Percentiles rank a stretch among this genome's conserved stretches.
Evolutionary conservation across 169 alveolate species (phyloP).

Genomic region (Amoebophrya sp.): DNA sequence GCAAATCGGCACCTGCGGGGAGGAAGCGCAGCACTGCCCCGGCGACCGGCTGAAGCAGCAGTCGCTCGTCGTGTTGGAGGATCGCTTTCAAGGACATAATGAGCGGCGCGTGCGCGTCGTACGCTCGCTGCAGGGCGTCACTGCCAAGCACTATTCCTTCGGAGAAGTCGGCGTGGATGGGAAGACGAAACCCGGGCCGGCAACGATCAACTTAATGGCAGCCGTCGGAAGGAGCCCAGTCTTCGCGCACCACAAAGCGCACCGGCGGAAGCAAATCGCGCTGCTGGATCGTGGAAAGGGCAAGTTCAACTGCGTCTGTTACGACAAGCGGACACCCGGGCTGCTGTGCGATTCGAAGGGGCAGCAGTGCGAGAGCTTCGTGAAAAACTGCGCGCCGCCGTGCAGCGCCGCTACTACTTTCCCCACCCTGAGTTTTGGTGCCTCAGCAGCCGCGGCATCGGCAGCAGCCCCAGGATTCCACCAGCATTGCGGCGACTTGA

Average conservation of each 20-base stretch:
- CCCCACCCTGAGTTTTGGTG: neutral
- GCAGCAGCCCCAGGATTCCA: neutral
- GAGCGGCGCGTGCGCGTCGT: neutral
- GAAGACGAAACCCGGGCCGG: neutral
- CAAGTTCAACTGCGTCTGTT: neutral
- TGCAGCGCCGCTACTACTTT: neutral
- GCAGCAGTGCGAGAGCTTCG: neutral
- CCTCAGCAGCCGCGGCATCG: neutral
- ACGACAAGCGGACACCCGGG: neutral
- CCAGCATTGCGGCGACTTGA: neutral
- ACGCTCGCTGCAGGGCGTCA: neutral
- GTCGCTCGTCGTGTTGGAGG: neutral
- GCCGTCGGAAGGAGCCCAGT: neutral
- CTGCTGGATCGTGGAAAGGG: neutral
- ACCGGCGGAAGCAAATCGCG: neutral
- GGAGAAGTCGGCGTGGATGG: no score
- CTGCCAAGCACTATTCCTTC: neutral
- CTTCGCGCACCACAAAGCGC: neutral
- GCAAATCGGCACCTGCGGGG: neutral
- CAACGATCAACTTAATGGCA: neutral
- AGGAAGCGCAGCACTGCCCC: neutral
- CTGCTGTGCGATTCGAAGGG: neutral
- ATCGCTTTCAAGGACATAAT: neutral
- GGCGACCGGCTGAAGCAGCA: neutral
- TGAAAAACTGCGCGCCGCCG: neutral